These are phyloP conservation scores for Trichoderma reesei DNA, from an alignment of 495 filamentous ascomycete genomes.

Conservation along the genomic window DNA sequence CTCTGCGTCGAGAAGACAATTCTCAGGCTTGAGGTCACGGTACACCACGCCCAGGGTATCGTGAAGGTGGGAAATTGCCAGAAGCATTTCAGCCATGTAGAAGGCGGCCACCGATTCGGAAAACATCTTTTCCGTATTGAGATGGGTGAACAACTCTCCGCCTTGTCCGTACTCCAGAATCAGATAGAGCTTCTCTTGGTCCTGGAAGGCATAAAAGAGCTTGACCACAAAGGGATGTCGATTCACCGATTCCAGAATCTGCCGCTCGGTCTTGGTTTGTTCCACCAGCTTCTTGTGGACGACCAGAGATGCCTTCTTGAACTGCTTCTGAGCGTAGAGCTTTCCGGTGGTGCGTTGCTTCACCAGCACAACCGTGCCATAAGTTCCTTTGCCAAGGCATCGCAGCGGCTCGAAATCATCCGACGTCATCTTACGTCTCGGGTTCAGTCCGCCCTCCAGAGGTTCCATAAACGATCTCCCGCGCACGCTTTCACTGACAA, in stretches of 20 bases:
- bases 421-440: constrained; percentile 73
- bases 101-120: constrained; percentile 78
- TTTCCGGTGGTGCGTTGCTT: constrained; percentile 78
- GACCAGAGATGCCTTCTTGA: constrained; percentile 86
- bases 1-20: constrained; percentile 84
- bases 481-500: constrained; percentile 62
- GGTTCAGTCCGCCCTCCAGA: constrained; percentile 32
- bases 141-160: constrained; percentile 85
- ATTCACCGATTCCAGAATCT: constrained; percentile 88
- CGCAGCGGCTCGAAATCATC: constrained; percentile 84
- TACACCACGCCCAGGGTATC: constrained; percentile 87
- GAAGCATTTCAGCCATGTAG: constrained; percentile 96
- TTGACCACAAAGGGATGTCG: constrained; percentile 96
- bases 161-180: constrained; percentile 98
- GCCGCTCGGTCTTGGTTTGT: constrained; percentile 93
- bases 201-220: constrained; percentile 95
- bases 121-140: constrained; percentile 87
- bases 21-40: constrained; percentile 94
- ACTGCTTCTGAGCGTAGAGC: constrained; percentile 95
- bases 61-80: constrained; percentile 89
- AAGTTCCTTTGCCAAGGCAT: constrained; percentile 94
- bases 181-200: constrained; percentile 93
- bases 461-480: constrained; percentile 20
- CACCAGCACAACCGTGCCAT: constrained; percentile 86
- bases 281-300: constrained; percentile 90